These are phyloP conservation scores for Oldenlandia corymbosa DNA, from an alignment of 257 asterid genomes.

Conservation along the genomic window DNA sequence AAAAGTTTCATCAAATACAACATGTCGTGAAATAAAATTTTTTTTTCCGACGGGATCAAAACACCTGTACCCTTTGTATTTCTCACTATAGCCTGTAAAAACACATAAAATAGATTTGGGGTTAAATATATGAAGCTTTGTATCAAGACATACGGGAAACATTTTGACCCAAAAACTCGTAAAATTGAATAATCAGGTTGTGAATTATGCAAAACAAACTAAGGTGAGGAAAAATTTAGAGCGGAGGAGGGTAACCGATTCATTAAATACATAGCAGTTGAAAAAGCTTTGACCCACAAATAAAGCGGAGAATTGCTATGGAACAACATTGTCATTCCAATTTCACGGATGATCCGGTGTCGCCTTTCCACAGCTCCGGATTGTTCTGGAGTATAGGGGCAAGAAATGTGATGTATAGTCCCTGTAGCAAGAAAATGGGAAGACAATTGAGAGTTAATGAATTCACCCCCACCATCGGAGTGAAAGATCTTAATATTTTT, in stretches of 20 bases:
- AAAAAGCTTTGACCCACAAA: neutral
- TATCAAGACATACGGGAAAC: neutral
- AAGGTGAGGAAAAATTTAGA: neutral
- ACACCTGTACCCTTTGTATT: neutral
- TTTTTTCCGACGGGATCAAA: neutral
- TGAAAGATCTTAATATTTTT: neutral
- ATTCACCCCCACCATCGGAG: neutral
- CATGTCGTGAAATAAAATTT: neutral
- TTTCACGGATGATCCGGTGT: neutral
- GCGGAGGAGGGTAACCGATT: neutral
- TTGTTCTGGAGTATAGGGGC: conserved; percentile 4
- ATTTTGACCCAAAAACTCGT: neutral
- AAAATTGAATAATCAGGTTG: neutral
- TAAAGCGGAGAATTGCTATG: neutral
- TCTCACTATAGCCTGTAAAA: neutral
- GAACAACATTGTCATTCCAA: neutral
- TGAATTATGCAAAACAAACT: neutral
- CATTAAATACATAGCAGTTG: neutral
- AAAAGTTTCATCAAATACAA: no score
- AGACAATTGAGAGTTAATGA: neutral
- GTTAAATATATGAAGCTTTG: neutral
- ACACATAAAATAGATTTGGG: neutral
- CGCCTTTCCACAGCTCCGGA: neutral
- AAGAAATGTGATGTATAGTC: neutral
- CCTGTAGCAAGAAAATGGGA: neutral